A percentile compares a stretch with the other conserved stretches of the same genome.
Evolutionary conservation across 1,284 basidiomycete species (phyloP).

Genomic region (Pascua sp.): DNA sequence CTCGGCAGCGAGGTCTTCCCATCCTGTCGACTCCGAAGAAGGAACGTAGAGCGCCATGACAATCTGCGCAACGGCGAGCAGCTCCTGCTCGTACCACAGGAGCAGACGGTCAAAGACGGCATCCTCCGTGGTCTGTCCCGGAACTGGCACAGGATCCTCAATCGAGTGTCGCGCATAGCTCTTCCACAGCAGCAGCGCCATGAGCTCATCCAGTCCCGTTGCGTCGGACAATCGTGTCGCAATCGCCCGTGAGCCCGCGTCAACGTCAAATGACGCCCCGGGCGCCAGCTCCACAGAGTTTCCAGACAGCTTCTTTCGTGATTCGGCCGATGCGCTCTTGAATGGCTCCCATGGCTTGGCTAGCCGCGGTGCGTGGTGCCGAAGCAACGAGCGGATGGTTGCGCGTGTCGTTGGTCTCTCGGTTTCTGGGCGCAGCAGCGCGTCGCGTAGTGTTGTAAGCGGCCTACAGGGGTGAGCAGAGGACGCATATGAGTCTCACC

Average conservation of each 20-base stretch:
- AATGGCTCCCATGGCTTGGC: conserved; percentile 33
- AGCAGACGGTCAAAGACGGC: conserved; percentile 27
- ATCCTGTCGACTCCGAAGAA: conserved; percentile 2
- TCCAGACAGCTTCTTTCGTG: conserved; percentile 16
- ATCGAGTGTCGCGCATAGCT: conserved; percentile 33
- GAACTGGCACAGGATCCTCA: conserved; percentile 17
- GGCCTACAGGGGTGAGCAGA: conserved; percentile 24
- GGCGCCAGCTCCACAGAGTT: conserved; percentile 6
- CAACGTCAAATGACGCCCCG: conserved; percentile 22
- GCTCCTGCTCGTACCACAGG: conserved; percentile 37
- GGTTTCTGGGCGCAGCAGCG: conserved; percentile 28
- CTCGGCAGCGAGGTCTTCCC: conserved; percentile 23
- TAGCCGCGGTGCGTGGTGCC: conserved; percentile 27
- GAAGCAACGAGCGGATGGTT: conserved; percentile 27
- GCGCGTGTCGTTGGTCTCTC: conserved; percentile 18
- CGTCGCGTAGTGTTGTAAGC: conserved; percentile 36
- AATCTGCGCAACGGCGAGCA: conserved; percentile 32
- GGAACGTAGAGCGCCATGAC: conserved; percentile 24
- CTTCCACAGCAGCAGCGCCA: conserved; percentile 26
- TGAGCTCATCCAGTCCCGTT: conserved; percentile 25
- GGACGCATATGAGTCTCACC: conserved; percentile 6
- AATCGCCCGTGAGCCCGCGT: conserved; percentile 21
- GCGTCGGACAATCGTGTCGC: conserved; percentile 24
- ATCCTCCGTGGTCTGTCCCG: conserved; percentile 22
- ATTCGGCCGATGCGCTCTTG: conserved; percentile 13